These are phyloP conservation scores for Piper longum DNA, from an alignment of 164 flowering plant species.

Conservation along the genomic window DNA sequence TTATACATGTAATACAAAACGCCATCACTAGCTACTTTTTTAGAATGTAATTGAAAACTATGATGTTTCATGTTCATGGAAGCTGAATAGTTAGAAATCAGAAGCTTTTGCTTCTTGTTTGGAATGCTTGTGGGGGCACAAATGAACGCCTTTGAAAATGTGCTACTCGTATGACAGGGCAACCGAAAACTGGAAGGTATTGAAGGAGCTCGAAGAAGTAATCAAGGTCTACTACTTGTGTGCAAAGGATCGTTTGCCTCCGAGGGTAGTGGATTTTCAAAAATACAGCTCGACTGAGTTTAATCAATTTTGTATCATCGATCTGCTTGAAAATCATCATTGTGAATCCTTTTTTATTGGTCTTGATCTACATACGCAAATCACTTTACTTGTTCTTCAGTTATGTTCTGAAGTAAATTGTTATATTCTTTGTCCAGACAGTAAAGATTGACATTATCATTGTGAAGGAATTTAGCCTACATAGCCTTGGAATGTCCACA, in stretches of 20 bases:
- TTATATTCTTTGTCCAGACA: conserved; percentile 26
- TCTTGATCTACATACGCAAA: too few species aligned
- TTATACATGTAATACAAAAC: too few species aligned
- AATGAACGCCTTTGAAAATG: neutral
- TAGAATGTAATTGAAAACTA: too few species aligned
- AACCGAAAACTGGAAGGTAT: conserved; percentile 69
- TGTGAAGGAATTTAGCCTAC: conserved; percentile 86
- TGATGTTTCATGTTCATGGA: neutral
- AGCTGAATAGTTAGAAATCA: neutral
- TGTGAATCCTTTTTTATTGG: neutral
- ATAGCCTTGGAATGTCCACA: conserved; percentile 78
- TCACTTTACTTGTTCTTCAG: neutral
- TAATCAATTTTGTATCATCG: neutral
- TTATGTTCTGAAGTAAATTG: neutral
- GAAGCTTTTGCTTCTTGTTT: neutral
- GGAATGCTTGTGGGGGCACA: neutral
- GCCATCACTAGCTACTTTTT: too few species aligned
- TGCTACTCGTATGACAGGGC: conserved; percentile 30
- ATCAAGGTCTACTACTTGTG: conserved; percentile 68
- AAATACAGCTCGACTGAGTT: neutral
- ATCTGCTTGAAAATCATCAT: neutral
- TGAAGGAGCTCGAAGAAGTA: conserved; percentile 90
- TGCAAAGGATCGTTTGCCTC: conserved; percentile 73
- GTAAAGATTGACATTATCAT: conserved; percentile 86
- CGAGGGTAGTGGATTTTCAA: conserved; percentile 46